A percentile compares a stretch with the other conserved stretches of the same genome.
phyloP scores from a whole-genome alignment of 441 rosid species.

The Euphorbia celastroides region DNA sequence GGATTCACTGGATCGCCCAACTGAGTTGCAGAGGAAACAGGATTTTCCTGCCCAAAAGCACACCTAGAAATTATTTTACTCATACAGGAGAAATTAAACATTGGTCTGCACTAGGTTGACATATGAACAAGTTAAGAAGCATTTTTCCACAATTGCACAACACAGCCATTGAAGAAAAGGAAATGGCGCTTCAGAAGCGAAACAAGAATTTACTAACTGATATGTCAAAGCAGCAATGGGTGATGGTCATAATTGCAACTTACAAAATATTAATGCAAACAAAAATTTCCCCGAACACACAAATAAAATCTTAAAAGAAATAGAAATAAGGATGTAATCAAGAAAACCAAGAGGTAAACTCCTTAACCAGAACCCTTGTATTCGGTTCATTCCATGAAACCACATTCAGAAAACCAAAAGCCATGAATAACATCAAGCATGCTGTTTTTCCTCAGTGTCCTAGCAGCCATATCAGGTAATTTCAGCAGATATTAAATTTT shows the following conservation, averaged over 20 bases:
- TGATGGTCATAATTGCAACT: background rate
- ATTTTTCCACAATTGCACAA: background rate
- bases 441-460: background rate
- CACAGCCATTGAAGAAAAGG: background rate
- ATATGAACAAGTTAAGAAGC: background rate
- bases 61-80: background rate
- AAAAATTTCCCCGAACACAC: background rate
- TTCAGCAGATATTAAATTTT: too few relatives aligned
- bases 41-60: conserved; percentile 30
- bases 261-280: background rate
- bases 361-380: background rate
- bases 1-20: conserved; percentile 35
- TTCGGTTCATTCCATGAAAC: background rate
- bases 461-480: background rate
- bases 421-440: background rate
- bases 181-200: background rate
- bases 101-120: background rate
- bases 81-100: background rate
- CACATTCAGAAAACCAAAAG: background rate
- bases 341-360: background rate
- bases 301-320: background rate
- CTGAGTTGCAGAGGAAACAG: conserved; percentile 26
- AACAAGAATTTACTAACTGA: background rate
- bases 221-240: background rate
- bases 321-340: background rate